phyloP scores from a whole-genome alignment of 2,329 filamentous ascomycete genomes.

The Venturia effusa region DNA sequence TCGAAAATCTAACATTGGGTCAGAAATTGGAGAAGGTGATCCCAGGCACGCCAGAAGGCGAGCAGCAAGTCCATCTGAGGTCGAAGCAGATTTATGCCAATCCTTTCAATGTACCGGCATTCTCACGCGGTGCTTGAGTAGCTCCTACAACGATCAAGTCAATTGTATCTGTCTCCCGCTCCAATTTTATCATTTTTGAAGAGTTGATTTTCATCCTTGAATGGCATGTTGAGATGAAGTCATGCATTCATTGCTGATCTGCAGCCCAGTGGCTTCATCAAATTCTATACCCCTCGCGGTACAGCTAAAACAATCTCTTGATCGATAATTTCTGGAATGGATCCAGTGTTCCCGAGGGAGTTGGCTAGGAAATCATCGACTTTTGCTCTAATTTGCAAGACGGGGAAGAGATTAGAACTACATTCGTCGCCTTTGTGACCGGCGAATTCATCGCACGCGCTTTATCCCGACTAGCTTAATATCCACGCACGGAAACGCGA shows the following conservation, averaged over 20 bases:
- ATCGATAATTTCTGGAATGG: too few relatives aligned
- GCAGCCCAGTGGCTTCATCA: too few relatives aligned
- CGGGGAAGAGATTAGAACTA: too few relatives aligned
- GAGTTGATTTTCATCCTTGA: background rate
- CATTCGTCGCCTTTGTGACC: background rate
- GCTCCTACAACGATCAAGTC: background rate
- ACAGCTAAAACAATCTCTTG: too few relatives aligned
- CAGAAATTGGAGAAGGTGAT: conserved; percentile 43
- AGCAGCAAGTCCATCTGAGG: conserved; percentile 35
- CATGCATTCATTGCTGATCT: too few relatives aligned
- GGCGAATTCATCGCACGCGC: background rate
- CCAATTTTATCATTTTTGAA: background rate
- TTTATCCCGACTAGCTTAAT: background rate
- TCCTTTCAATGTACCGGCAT: conserved; percentile 2
- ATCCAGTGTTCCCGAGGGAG: too few relatives aligned
- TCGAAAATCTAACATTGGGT: conserved; percentile 9
- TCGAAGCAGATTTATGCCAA: conserved; percentile 32
- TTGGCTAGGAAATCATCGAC: too few relatives aligned
- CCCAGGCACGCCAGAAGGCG: conserved; percentile 37
- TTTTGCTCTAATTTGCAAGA: too few relatives aligned
- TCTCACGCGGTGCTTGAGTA: background rate
- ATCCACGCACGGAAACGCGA: too few relatives aligned
- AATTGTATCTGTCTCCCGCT: background rate
- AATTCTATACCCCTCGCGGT: too few relatives aligned
- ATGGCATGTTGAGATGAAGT: background rate